Base-by-base conservation (phyloP, 129 eudicot species). In the Tagetes patula region DNA sequence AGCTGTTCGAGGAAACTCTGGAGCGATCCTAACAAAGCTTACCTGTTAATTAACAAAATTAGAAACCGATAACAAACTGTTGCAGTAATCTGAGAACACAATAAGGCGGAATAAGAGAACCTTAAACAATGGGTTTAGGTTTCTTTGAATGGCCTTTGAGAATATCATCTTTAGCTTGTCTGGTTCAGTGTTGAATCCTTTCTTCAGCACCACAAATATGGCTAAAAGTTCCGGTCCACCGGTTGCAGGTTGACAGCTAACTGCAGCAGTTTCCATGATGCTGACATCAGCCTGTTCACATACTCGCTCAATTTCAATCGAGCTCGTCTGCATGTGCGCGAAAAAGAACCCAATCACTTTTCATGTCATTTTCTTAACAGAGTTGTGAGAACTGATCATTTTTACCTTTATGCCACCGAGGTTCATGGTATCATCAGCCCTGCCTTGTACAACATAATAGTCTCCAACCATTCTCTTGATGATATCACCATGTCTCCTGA, bases 391-490 rank as follows among this genome's bases (percentile, higher is more conserved):
- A 34, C 33, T 49, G 5, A 49, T 59, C 1, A 3, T 54, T 45
- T 41, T 14, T 87, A 94, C 98, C 98, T 95, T 95, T 62, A 90
- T 95, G 67, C 97, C 99, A 67, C 99, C 97, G 41, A 95, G 88
- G 76, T 95, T 95, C 99, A 95, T 95, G 67, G 99, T 95, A 77
- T 95, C 99, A 79, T 95, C 99, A 62, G 99, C 97, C 66, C 99
- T 83, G 12, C 99, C 97, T 78, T 86, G 94, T 64, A 95, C 97
- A 66, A 73, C 30, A 8, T 65, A 65, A 86, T 81, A 95, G 59
- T 91, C 99, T 61, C 96, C 94, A 7, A 79, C 65, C 43, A 75
- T 90, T 81, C 83, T 88, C 90, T 95, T 95, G 5, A 95, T 13
- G 48, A 95, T 86, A 75, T 95, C 99, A 20, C 99, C 99, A 43